These are phyloP conservation scores for Linum lewisii DNA, from an alignment of 345 rosid species.

Conservation along the genomic window DNA sequence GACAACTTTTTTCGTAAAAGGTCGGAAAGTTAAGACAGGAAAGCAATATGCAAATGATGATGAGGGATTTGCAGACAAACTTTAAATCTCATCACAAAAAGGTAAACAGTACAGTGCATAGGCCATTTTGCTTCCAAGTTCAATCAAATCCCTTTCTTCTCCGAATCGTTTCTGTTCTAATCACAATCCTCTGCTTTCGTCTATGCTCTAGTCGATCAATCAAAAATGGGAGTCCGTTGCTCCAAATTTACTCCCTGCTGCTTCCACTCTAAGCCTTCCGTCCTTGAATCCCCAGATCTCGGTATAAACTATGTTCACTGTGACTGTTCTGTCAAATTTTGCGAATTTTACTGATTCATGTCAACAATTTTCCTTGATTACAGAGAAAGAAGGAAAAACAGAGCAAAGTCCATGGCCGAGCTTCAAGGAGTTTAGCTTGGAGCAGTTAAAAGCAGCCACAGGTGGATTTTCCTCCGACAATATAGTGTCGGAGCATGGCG, in stretches of 20 bases:
- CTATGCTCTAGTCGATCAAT: too few relatives aligned
- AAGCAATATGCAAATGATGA: neutral
- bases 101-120: too few relatives aligned
- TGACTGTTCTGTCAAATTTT: too few relatives aligned
- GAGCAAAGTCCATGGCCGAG: slow-evolving; percentile 1
- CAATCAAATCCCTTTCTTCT: neutral
- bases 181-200: too few relatives aligned
- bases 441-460: slow-evolving; percentile 3
- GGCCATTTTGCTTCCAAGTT: too few relatives aligned
- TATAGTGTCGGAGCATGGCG: slow-evolving; percentile 7
- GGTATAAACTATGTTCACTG: neutral
- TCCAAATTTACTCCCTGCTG: slow-evolving; percentile 8
- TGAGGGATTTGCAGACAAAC: neutral
- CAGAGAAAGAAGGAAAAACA: neutral
- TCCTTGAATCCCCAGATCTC: slow-evolving; percentile 7
- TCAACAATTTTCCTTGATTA: neutral
- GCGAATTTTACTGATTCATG: neutral
- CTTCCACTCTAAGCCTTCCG: slow-evolving; percentile 4
- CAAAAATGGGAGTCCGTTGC: slow-evolving; percentile 5
- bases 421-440: slow-evolving; percentile 6
- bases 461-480: neutral
- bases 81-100: too few relatives aligned
- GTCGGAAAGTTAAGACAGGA: neutral
- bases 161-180: too few relatives aligned
- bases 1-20: neutral